Evolutionary conservation across 2,329 filamentous ascomycete genomes (phyloP), one percentile per base, ranked within the genome.

Genomic region (Ampelomyces quisqualis): DNA sequence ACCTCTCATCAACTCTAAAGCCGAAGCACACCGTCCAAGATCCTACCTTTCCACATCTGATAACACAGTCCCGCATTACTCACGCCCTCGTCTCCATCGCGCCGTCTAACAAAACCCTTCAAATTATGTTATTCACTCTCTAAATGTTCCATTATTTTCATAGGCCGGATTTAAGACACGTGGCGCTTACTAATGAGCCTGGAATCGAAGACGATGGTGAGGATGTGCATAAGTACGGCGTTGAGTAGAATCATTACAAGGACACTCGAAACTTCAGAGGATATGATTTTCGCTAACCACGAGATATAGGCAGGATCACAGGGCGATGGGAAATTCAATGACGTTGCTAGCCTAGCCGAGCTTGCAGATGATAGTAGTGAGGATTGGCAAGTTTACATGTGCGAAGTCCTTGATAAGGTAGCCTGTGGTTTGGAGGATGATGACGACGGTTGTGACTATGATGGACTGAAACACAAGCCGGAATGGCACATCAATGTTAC

Each of bases 241-340:
- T 80, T 73, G 34, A 70, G 48, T 17, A 79, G 67, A 41, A 83
- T 81, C 72, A 82, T 78, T 24, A 53, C 64, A 1, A 80, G 64
- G 2, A 79, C 72, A 2, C 68, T n/a, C n/a, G n/a, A n/a, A n/a
- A n/a, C n/a, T 58, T 2, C 67, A 70, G 1, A 81, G 65, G 3
- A 73, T 60, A 0, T 21, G 20, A 6, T 69, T 62, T 32, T 78
- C 73, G 5, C 70, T 70, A 7, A 80, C 58, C 7, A 83, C 70
- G 1, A 83, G 67, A 51, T 81, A 77, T 0, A 83, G 68, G 4
- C 80, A 70, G 1, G 78, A 81, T 62, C 77, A 83, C 0, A 83
- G 65, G 1, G 82, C 79, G 11, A 81, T 45, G 1, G 73, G 72
- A 53, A 81, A 77, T 1, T 78, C 80, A 0, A 78, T 80, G 0